Percentiles rank a stretch among this genome's conserved stretches.
These are phyloP conservation scores for Microsporum ferrugineum DNA, from an alignment of 2,329 filamentous ascomycete species.

Conservation along the genomic window DNA sequence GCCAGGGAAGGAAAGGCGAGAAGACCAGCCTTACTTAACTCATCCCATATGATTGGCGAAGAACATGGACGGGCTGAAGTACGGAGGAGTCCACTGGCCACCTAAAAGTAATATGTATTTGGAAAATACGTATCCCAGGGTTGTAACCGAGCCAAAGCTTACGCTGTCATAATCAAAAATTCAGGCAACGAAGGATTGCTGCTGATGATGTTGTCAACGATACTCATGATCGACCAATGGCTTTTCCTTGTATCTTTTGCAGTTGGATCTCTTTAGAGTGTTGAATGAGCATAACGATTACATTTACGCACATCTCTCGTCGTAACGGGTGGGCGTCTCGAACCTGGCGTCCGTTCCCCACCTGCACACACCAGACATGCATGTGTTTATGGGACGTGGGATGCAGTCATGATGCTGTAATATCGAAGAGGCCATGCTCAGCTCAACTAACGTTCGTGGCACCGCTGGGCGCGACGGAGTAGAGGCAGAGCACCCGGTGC, in stretches of 20 bases:
- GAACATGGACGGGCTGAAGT: not conserved
- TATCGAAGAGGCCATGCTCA: not conserved
- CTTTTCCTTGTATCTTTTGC: not conserved
- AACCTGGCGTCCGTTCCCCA: not conserved
- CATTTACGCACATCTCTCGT: not conserved
- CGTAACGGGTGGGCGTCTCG: not conserved
- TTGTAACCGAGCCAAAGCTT: not conserved
- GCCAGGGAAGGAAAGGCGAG: not conserved
- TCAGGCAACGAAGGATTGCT: not conserved
- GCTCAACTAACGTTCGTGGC: not conserved
- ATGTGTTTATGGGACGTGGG: not conserved
- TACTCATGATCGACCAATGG: not conserved
- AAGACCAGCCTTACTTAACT: not conserved
- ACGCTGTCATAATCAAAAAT: not conserved
- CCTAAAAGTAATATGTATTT: not conserved
- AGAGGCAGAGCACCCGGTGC: not conserved
- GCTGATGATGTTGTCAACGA: not conserved
- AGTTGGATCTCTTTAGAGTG: not conserved
- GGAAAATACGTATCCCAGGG: not conserved
- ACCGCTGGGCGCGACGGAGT: not conserved
- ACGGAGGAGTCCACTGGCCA: not conserved
- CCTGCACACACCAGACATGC: not conserved
- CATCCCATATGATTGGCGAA: not conserved
- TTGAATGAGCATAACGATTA: not conserved
- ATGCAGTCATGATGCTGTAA: not conserved